Evolutionary conservation across 176 grass and related monocot genomes (phyloP), one percentile per base, ranked within the genome.

Genomic region (Pontederia paniculata): DNA sequence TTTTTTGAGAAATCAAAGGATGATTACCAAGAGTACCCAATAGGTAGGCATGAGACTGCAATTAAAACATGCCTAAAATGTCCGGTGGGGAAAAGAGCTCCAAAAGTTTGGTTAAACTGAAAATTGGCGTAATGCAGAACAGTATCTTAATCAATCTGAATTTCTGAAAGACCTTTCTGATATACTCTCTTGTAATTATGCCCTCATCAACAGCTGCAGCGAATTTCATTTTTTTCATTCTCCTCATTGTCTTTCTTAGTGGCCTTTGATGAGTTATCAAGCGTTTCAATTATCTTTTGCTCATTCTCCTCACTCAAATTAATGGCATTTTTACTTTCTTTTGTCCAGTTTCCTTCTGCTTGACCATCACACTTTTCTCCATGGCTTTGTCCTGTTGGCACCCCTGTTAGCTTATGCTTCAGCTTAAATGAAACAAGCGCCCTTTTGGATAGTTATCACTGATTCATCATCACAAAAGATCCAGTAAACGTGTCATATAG

Each of bases 91-190:
- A 50, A 17, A 50, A 17, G 6, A 15, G n/a, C 43, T 13, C 14
- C n/a, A n/a, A 17, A 16, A 15, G 6, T 50, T 16, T 50, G 6
- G 13, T 2, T 37, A 50, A 50, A 17, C 12, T 15, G 7, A 50
- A 50, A 50, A 8, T 9, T 45, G 19, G 22, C 21, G 15, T 17
- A 3, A 48, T 47, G 23, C 23, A 47, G 45, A 14, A 22, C 9
- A 17, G 74, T 90, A 98, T 86, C 93, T 80, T 77, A 54, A 98
- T 70, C 69, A 46, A 72, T 71, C 93, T 86, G 47, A 91, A 98
- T 84, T 88, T 98, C 55, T 65, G 17, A 43, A 91, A 82, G 28
- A 80, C 51, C 66, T 81, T 45, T 70, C 82, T 91, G 22, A 98
- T 49, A 57, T 98, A 83, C 58, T 98, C 93, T 48, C 93, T 83